Evolutionary conservation across 345 rosid species (phyloP).

Genomic region (Erysimum cheiranthoides): DNA sequence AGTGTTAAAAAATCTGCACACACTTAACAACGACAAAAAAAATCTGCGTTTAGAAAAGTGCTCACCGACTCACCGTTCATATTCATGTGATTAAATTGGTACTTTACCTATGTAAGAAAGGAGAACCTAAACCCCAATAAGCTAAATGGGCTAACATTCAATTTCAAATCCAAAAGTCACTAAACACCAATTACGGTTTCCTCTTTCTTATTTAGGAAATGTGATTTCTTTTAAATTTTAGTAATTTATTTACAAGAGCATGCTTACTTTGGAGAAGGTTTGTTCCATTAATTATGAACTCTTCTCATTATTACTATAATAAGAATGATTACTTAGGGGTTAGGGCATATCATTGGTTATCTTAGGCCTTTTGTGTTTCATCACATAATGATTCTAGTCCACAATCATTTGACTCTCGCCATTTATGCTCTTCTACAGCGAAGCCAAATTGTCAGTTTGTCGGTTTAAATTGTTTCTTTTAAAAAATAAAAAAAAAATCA

Average conservation of each 20-base stretch:
- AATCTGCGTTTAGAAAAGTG: background rate
- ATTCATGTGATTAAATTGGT: background rate
- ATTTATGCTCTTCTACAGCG: constrained; percentile 35
- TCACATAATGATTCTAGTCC: constrained; percentile 24
- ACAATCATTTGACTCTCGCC: constrained; percentile 36
- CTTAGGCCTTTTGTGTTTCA: constrained; percentile 28
- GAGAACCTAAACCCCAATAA: background rate
- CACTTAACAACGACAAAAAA: background rate
- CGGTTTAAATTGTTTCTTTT: constrained; percentile 22
- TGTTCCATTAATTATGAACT: constrained; percentile 25
- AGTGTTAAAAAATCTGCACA: background rate
- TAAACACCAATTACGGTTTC: background rate
- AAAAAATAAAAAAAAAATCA: constrained; percentile 4
- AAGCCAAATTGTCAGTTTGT: constrained; percentile 36
- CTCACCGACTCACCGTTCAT: background rate
- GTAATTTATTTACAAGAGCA: constrained; percentile 17
- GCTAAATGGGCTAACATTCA: background rate
- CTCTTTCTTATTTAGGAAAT: background rate
- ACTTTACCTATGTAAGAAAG: background rate
- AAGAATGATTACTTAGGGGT: constrained; percentile 4
- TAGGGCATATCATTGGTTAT: constrained; percentile 28
- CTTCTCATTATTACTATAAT: background rate
- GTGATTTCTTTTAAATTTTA: background rate
- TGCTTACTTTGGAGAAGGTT: constrained; percentile 23
- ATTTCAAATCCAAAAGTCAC: background rate